Base-by-base conservation (phyloP, 2,329 filamentous ascomycete genomes). In the Paecilomyces formosus region DNA sequence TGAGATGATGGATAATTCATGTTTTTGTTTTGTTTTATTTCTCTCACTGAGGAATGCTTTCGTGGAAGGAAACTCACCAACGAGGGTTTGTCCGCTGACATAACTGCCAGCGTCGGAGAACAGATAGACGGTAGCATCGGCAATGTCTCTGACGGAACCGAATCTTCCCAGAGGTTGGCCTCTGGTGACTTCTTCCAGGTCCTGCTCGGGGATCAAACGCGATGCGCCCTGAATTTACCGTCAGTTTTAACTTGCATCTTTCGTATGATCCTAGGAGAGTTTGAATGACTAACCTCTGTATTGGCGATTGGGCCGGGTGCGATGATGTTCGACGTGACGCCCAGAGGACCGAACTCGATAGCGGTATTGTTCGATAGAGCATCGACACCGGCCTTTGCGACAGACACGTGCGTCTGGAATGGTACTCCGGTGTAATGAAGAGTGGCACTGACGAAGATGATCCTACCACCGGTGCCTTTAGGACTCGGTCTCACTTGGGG, bases 341-440 rank as follows among this genome's bases (percentile, higher is more conserved):
- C 94, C 51, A 85, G 83, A 0, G 94, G 94, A 0, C 93, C 93
- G 70, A 94, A 94, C 74, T 99, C 94, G 57, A 99, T 84, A 1
- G 91, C 86, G 0, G 95, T 85, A 4, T 85, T 88, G 57, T 86
- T 83, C 60, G 89, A 88, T 68, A 99, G 83, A 1, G 91, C 87
- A 74, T 99, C 93, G 11, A 99, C 86, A 15, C 88, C 90, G 0
- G 93, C 89, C 77, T 99, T 99, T 58, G 94, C 93, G 1, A 92
- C 92, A 2, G 87, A 82, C n/a, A 93, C 92, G 74, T 97, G 93
- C 1, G 89, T 84, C 74, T 97, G 94, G 64, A 96, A 79, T 0
- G 92, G 88, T 74, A 88, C 85, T 39, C 91, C 92, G 0, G 88
- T 88, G 78, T 93, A 97, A 78, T 97, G 93, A 67, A 97, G 88